Conservation (phyloP, 768 basidiomycete species). For the Leccinum olivaceopallidum region DNA sequence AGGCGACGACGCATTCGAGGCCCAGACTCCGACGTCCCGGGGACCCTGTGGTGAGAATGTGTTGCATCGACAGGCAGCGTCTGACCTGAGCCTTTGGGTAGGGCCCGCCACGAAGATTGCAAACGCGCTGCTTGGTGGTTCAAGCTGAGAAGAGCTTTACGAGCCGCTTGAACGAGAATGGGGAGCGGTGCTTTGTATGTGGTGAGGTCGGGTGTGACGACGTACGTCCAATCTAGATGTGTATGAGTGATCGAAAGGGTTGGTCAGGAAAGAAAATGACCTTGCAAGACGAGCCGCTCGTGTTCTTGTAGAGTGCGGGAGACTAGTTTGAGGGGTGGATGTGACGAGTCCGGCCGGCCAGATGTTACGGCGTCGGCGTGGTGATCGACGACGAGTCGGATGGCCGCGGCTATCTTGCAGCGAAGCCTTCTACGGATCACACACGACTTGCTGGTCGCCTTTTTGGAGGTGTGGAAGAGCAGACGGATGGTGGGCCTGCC, state of each 20-base stretch:
- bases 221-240: conserved; percentile 29
- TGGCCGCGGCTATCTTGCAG: conserved; percentile 20
- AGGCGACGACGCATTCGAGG: not conserved
- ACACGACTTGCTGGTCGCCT: conserved; percentile 24
- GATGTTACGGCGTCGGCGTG: conserved; percentile 11
- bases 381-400: conserved; percentile 21
- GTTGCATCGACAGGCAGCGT: not conserved
- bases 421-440: conserved; percentile 24
- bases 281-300: conserved; percentile 15
- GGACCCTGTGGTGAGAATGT: not conserved
- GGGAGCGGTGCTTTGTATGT: conserved; percentile 28
- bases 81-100: not conserved
- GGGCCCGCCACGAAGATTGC: conserved; percentile 17
- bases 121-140: conserved; percentile 6
- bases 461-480: conserved; percentile 25
- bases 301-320: not conserved
- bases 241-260: not conserved
- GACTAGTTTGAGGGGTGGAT: conserved; percentile 12
- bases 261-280: conserved; percentile 9
- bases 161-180: conserved; percentile 24
- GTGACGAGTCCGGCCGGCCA: not conserved
- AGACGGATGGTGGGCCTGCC: conserved; percentile 17
- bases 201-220: conserved; percentile 26
- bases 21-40: not conserved
- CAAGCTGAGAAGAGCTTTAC: conserved; percentile 21